Evolutionary conservation across 2,329 filamentous ascomycete genomes (phyloP).

Genomic region (Ophiosphaerella korrae): DNA sequence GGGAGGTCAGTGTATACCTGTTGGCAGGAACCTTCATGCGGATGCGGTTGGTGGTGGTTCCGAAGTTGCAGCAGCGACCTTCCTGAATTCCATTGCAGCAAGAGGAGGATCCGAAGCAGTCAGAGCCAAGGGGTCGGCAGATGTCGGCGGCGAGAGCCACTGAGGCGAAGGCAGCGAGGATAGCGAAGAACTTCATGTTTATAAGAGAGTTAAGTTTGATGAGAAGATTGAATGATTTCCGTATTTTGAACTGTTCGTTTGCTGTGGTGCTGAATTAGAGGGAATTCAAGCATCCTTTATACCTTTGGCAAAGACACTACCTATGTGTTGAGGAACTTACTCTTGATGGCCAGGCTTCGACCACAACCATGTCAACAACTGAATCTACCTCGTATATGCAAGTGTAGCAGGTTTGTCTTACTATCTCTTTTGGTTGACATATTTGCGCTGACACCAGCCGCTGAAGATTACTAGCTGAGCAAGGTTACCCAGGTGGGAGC

Average conservation of each 20-base stretch:
- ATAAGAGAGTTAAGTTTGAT: background rate
- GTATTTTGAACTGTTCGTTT: background rate
- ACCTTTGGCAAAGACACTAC: background rate
- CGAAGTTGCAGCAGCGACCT: slow-evolving; percentile 4
- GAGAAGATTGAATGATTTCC: background rate
- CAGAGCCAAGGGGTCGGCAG: background rate
- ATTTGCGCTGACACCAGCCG: background rate
- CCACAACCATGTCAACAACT: background rate
- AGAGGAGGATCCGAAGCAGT: background rate
- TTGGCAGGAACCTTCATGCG: slow-evolving; percentile 3
- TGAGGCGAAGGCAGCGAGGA: slow-evolving; percentile 1
- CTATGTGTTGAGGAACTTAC: too few species aligned
- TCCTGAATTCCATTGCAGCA: slow-evolving; percentile 6
- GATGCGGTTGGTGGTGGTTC: slow-evolving; percentile 1
- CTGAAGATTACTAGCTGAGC: background rate
- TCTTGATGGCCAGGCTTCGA: background rate
- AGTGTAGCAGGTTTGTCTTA: background rate
- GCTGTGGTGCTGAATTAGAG: background rate
- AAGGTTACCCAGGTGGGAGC: background rate
- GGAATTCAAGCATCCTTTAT: background rate
- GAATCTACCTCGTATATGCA: background rate
- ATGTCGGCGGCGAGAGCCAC: slow-evolving; percentile 3
- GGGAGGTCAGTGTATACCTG: slow-evolving; percentile 1
- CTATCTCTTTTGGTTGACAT: background rate
- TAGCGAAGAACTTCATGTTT: slow-evolving; percentile 3